Evolutionary conservation across 208 protist species (phyloP).

Genomic region (Crithidia expoeki): DNA sequence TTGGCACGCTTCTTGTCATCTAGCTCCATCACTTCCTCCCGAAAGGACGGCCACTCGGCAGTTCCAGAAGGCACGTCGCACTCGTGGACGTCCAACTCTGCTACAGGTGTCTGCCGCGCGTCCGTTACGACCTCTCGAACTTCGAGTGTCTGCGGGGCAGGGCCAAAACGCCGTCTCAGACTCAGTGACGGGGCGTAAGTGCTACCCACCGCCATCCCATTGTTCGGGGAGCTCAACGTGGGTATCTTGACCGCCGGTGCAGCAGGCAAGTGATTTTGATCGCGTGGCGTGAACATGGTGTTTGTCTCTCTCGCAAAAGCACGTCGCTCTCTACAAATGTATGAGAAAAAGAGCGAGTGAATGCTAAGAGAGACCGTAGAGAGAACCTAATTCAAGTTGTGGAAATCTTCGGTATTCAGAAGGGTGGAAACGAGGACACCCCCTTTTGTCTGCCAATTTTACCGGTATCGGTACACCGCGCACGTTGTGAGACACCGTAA

Average conservation of each 20-base stretch:
- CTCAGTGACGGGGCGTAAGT: conserved; percentile 22
- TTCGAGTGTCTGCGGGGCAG: not conserved
- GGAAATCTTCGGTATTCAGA: too few relatives aligned
- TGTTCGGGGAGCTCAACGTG: conserved; percentile 16
- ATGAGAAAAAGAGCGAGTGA: too few relatives aligned
- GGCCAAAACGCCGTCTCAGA: conserved; percentile 14
- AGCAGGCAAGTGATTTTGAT: conserved; percentile 19
- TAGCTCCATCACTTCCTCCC: not conserved
- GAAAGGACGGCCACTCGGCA: conserved; percentile 3
- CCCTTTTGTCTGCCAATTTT: too few relatives aligned
- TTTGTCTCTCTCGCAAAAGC: too few relatives aligned
- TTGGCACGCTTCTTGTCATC: not conserved
- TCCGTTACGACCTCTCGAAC: not conserved
- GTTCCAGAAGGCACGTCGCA: conserved; percentile 5
- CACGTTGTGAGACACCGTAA: too few relatives aligned
- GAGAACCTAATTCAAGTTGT: too few relatives aligned
- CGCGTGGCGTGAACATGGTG: conserved; percentile 32
- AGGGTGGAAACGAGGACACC: too few relatives aligned
- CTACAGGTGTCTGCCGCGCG: not conserved
- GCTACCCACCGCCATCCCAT: not conserved
- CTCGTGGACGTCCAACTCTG: conserved; percentile 28
- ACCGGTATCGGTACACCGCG: too few relatives aligned
- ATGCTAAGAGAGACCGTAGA: too few relatives aligned
- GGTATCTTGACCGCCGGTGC: conserved; percentile 41
- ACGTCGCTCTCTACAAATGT: too few relatives aligned